Base-by-base conservation (phyloP, 1,284 basidiomycete genomes). In the Leccinum cinnamomeum region DNA sequence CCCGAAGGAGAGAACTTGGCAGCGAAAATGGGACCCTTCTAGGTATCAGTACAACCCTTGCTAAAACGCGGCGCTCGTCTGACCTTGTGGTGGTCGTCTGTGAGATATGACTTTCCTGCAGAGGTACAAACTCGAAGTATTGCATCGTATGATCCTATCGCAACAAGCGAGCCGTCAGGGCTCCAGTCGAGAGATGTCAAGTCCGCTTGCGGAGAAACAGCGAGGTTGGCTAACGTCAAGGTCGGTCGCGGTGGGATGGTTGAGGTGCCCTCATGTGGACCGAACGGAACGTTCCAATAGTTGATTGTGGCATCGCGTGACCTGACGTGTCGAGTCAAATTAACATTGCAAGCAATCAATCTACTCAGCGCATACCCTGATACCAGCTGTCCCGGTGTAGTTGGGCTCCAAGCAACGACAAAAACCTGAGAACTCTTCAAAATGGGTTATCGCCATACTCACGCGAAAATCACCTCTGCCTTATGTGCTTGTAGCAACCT, bases 361-460 rank as follows among this genome's bases (percentile, higher is more conserved):
- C 44, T 44, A 25, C 55, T 63, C 8, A 35, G 44, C 28, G 70
- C 82, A 59, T 74, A 92, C 87, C 92, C 92, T 35, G 92, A 88
- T 30, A 91, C 90, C 16, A 94, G 75, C 14, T 88, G 71, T 50
- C 82, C 79, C 30, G 78, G 79, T n/a, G 83, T 79, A 51, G 77
- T 79, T 8, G 92, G 90, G 74, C 92, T 94, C 82, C 90, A 94
- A 4, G 88, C 83, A 64, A 89, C 91, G 7, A 91, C 86, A 63
- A 93, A 94, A 3, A 94, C 89, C 90, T 92, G 68, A 20, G 53
- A 61, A 41, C 11, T 37, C 20, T 14, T 68, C 35, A 61, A 7
- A 55, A 16, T 23, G 50, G 37, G 46, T 61, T 61, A 20, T n/a
- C 23, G 5, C n/a, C 28, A 18, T 48, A 37, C 25, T 37, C 44